phyloP scores from a whole-genome alignment of 2,329 filamentous ascomycete genomes.

The Ampelomyces quisqualis region DNA sequence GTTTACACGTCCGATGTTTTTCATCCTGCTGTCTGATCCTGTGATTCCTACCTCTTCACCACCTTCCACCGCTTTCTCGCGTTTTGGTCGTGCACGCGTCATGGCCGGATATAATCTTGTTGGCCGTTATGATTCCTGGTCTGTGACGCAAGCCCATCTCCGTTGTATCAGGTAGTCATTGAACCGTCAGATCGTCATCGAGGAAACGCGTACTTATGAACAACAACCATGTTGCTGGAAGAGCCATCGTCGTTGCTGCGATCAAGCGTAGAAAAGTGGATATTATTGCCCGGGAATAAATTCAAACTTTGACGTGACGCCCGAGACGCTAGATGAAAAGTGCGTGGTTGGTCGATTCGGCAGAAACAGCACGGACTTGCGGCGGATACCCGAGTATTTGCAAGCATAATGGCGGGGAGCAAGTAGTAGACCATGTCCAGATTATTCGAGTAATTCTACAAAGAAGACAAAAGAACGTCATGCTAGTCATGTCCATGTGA shows the following conservation, averaged over 20 bases:
- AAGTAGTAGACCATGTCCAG: background rate
- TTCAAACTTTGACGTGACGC: conserved; percentile 15
- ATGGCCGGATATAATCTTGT: conserved; percentile 10
- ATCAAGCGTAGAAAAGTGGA: conserved; percentile 9
- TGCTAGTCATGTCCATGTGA: conserved; percentile 2
- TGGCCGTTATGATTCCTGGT: too few relatives aligned
- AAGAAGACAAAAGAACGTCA: conserved; percentile 20
- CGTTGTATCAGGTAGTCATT: background rate
- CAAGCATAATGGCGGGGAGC: background rate
- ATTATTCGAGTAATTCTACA: conserved; percentile 14
- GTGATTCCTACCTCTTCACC: conserved; percentile 4
- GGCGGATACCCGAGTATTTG: background rate
- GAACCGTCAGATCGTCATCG: background rate
- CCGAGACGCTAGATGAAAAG: background rate
- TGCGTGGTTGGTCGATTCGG: background rate
- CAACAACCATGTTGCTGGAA: background rate
- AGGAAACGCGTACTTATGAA: background rate
- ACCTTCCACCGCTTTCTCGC: conserved; percentile 4
- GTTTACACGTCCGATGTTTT: too few relatives aligned
- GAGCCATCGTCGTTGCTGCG: background rate
- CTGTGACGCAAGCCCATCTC: too few relatives aligned
- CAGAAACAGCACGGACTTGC: background rate
- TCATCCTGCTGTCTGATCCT: conserved; percentile 9
- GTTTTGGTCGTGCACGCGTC: conserved; percentile 2
- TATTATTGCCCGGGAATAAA: conserved; percentile 18